A percentile compares a stretch with the other conserved stretches of the same genome.
Evolutionary conservation across 805 yeast species (phyloP).

Genomic region (Ogataea degrootiae): DNA sequence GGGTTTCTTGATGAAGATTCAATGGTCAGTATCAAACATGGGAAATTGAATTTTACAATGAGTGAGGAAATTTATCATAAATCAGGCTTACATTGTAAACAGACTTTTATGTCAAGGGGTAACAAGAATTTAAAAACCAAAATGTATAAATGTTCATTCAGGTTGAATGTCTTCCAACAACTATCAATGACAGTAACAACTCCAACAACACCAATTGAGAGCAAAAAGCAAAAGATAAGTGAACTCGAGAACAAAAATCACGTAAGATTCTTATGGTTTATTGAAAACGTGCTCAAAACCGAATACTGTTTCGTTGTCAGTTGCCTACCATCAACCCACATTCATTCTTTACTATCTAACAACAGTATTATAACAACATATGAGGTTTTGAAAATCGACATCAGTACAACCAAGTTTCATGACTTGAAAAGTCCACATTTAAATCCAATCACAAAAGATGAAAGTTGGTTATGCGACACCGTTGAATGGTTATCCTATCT

Average conservation of each 20-base stretch:
- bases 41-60: constrained; percentile 22
- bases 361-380: not conserved
- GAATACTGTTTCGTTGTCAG: not conserved
- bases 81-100: constrained; percentile 31
- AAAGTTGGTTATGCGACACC: constrained; percentile 17
- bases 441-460: constrained; percentile 11
- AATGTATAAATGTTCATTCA: constrained; percentile 21
- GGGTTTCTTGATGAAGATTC: too few species aligned
- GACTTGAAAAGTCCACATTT: constrained; percentile 16
- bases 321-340: too few species aligned
- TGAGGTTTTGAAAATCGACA: too few species aligned
- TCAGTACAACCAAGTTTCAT: constrained; percentile 5
- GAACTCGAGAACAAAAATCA: constrained; percentile 16
- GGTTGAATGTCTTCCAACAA: constrained; percentile 10
- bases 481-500: constrained; percentile 31
- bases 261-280: constrained; percentile 28
- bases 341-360: too few species aligned
- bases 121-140: constrained; percentile 16
- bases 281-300: constrained; percentile 17
- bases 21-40: not conserved
- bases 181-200: too few species aligned
- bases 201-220: too few species aligned
- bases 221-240: too few species aligned
- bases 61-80: constrained; percentile 26
- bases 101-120: constrained; percentile 23